Base-by-base conservation (phyloP, 2,329 filamentous ascomycete genomes). In the Xylaria digitata region DNA sequence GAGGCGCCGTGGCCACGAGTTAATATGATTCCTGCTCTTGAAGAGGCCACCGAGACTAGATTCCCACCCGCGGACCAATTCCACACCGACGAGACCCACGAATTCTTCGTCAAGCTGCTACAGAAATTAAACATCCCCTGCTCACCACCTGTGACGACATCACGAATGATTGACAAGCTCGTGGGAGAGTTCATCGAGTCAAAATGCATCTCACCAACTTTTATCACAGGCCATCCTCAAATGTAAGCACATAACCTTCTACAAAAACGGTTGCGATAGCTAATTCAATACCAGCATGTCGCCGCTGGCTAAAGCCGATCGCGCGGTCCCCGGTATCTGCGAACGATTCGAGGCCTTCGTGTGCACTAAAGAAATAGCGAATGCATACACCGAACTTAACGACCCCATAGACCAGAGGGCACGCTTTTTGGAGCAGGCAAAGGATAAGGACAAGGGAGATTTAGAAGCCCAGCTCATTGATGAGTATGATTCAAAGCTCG, bases 291-390 rank as follows among this genome's bases (percentile, higher is more conserved):
- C 26, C 37, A 71, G 69, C 19, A 96, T 98, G 95, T 96, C 92
- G 17, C 96, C 96, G 8, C 86, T 99, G 19, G 96, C 96, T 84
- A 99, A 99, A 87, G 94, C 94, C 80, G 93, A 97, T 82, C 92
- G 96, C 72, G 82, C 85, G 53, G 88, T 89, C 70, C 87, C 90
- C 60, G 96, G 95, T 75, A 87, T 99, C 40, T 97, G 94, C 79
- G 96, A 99, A 85, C 92, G 96, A 62, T 98, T 98, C 80, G 96
- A 99, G 82, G 94, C 93, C 11, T 99, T 99, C 73, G 96, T 97
- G 52, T 94, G 91, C 85, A 96, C 94, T 86, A 96, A 96, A 88
- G 95, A 98, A 80, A 97, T 98, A 73, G 91, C 91, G 76, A 98
- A 99, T 78, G 94, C 94, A 6, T 85, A 78, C 67, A 98, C 95